A percentile compares a stretch with the other conserved stretches of the same genome.
These are phyloP conservation scores for Daucus carota DNA, from an alignment of 129 eudicot species.

Conservation along the genomic window DNA sequence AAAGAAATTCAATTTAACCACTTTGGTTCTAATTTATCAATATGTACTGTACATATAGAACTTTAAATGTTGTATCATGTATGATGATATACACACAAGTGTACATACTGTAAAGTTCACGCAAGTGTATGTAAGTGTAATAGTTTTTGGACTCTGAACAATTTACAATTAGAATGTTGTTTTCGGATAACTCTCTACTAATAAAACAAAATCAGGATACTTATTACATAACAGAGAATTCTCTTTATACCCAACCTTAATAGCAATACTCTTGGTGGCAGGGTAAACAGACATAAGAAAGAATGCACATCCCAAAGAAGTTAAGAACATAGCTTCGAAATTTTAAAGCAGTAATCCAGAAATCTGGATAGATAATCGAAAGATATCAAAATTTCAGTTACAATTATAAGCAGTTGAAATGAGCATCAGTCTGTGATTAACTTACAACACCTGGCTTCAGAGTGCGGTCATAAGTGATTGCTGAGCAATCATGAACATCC, in stretches of 20 bases:
- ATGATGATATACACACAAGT: not conserved
- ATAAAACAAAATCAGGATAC: not conserved
- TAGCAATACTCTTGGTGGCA: not conserved
- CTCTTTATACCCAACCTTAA: not conserved
- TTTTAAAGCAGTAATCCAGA: not conserved
- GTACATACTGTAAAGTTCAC: not conserved
- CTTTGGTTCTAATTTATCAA: not conserved
- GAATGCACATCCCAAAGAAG: not conserved
- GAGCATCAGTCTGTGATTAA: constrained; percentile 17
- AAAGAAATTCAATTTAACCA: not conserved
- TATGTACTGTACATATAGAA: not conserved
- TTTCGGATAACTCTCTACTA: not conserved
- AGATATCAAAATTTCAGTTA: not conserved
- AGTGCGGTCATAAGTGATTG: constrained; percentile 57
- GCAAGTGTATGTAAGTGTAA: not conserved
- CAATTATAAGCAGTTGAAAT: not conserved
- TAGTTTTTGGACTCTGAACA: not conserved
- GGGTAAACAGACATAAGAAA: not conserved
- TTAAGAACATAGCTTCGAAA: not conserved
- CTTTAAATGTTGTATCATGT: not conserved
- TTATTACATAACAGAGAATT: not conserved
- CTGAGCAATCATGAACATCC: constrained; percentile 94
- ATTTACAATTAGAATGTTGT: not conserved
- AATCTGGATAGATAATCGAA: not conserved
- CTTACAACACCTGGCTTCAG: constrained; percentile 96